Base-by-base conservation (phyloP, 2,329 filamentous ascomycete genomes). In the Westerdykella aurantiaca region DNA sequence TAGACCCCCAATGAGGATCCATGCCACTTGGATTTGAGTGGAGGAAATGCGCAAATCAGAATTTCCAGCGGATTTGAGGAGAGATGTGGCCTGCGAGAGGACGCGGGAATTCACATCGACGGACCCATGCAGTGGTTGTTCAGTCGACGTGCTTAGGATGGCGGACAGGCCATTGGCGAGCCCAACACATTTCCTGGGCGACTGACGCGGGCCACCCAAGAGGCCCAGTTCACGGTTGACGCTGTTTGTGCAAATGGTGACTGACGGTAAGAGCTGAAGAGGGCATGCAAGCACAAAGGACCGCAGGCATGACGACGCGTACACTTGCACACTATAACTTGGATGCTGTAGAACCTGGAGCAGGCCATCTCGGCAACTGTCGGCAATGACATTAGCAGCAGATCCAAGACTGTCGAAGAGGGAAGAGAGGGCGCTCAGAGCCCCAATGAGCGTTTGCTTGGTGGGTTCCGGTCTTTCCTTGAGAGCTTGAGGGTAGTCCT, bases 191-290 rank as follows among this genome's bases (percentile, higher is more conserved):
- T 86, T 80, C 45, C 88, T 79, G 14, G 88, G 84, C 1, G 87
- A 89, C 58, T 88, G 86, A 41, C 88, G 79, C 6, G 82, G 85
- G 0, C 82, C 81, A 12, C 78, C 80, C 6, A 97, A 77, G 35
- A 93, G 77, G 22, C 83, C 83, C 22, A 98, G 76, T 60, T 98
- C 93, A 50, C 93, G 79, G 48, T 82, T 87, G 47, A 98, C 78
- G 63, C 88, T 96, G 66, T 96, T 96, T 85, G 97, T 90, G 67
- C 90, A 97, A 37, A 97, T 87, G 0, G 91, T 95, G 14, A 97
- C 81, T 50, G 89, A 93, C 2, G 88, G 87, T 5, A 97, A 73
- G 5, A 98, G 79, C 61, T 97, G 91, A 54, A 95, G 87, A 4
- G 93, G 93, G 55, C 89, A 96, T 12, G 89, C 89, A 35, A 95